Evolutionary conservation across 1,284 basidiomycete genomes (phyloP).

Genomic region (Cystobasidium pallidum): DNA sequence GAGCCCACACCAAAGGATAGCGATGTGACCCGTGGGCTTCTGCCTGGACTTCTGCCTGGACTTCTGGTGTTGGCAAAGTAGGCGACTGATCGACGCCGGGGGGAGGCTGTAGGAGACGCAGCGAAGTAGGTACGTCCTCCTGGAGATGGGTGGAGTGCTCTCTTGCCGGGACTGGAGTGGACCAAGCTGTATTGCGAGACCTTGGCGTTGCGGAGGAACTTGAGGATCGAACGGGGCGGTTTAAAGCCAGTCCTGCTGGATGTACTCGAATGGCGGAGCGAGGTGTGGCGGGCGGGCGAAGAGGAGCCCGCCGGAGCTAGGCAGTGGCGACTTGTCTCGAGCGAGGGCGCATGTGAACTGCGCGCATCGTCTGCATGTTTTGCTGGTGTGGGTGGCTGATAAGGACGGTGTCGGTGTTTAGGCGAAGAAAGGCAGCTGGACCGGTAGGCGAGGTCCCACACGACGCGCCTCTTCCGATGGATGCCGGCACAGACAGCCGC

Average conservation of each 20-base stretch:
- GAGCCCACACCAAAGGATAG: slow-evolving; percentile 8
- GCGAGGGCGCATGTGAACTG: neutral
- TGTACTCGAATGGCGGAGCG: neutral
- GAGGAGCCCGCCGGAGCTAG: neutral
- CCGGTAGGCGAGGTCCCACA: slow-evolving; percentile 30
- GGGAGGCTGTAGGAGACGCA: slow-evolving; percentile 18
- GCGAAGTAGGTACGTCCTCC: slow-evolving; percentile 13
- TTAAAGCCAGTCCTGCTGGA: slow-evolving; percentile 16
- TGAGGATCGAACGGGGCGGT: slow-evolving; percentile 32
- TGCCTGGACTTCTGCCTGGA: slow-evolving; percentile 25
- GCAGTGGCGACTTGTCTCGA: neutral
- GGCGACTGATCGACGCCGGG: slow-evolving; percentile 6
- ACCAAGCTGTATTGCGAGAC: slow-evolving; percentile 20
- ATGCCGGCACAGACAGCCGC: slow-evolving; percentile 3
- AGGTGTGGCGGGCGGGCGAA: slow-evolving; percentile 18
- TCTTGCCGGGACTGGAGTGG: slow-evolving; percentile 24
- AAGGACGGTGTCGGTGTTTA: slow-evolving; percentile 40
- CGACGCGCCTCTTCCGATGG: slow-evolving; percentile 20
- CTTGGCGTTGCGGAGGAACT: slow-evolving; percentile 20
- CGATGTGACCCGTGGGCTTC: slow-evolving; percentile 26
- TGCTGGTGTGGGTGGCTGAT: slow-evolving; percentile 3
- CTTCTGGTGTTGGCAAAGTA: slow-evolving; percentile 13
- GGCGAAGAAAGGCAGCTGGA: slow-evolving; percentile 36
- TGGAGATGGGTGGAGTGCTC: slow-evolving; percentile 18
- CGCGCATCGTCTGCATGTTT: neutral